A percentile compares a stretch with the other conserved stretches of the same genome.
These are phyloP conservation scores for Gigaspora rosea DNA, from an alignment of 192 early-diverging fungal species.

Conservation along the genomic window DNA sequence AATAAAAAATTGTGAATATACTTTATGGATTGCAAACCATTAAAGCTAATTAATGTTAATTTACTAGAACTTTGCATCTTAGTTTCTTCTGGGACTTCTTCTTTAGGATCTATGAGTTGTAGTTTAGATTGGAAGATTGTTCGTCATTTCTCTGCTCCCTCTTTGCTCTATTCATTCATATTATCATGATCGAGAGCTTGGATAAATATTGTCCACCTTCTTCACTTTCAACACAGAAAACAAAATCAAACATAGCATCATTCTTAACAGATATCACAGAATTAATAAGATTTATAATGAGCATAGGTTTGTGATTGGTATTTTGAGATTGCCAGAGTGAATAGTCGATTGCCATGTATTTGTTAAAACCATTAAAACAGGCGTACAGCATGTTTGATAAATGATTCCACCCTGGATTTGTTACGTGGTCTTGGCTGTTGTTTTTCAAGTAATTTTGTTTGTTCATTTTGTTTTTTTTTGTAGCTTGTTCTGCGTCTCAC, in stretches of 20 bases:
- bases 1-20: no score
- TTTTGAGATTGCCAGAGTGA: slow-evolving; percentile 31
- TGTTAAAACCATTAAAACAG: slow-evolving; percentile 40
- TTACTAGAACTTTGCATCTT: slow-evolving; percentile 47
- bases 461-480: slow-evolving; percentile 52
- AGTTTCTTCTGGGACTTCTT: slow-evolving; percentile 38
- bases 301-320: slow-evolving; percentile 54
- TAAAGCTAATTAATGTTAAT: not conserved
- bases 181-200: slow-evolving; percentile 66
- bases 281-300: slow-evolving; percentile 79
- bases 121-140: no score
- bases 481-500: slow-evolving; percentile 51
- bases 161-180: slow-evolving; percentile 76
- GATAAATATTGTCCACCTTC: slow-evolving; percentile 75
- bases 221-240: slow-evolving; percentile 79
- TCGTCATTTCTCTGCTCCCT: slow-evolving; percentile 68
- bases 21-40: no score
- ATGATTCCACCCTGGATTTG: no score
- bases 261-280: slow-evolving; percentile 69
- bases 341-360: slow-evolving; percentile 43
- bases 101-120: slow-evolving; percentile 1
- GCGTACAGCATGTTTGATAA: slow-evolving; percentile 41
- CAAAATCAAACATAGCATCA: slow-evolving; percentile 66
- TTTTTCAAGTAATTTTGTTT: slow-evolving; percentile 42
- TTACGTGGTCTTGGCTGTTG: no score